Evolutionary conservation across 257 asterid species (phyloP), one percentile per base, ranked within the genome.

Genomic region (Handroanthus guayacan): DNA sequence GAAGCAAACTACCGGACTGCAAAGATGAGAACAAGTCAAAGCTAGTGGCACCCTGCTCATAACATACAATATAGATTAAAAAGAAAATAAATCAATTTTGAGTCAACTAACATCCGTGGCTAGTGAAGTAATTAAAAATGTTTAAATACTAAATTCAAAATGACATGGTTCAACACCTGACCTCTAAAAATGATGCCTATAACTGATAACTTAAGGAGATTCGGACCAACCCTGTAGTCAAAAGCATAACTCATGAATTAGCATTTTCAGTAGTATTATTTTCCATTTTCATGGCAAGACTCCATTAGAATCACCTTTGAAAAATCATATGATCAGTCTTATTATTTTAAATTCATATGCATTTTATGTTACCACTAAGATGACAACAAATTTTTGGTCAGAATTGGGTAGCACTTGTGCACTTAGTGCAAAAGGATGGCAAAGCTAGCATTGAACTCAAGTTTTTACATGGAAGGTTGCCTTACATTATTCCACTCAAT

Each of bases 401-500:
- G 74, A 41, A 70, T 5, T 13, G 5, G 14, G 81, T 0, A 63
- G 62, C 7, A 9, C 12, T 12, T 20, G 62, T 55, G 71, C 5
- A 36, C 14, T 25, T 36, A 5, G 41, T 74, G 54, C 55, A 39
- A 18, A 37, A 36, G 5, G 67, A 48, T 17, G 52, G 34, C 36
- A 75, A 38, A 51, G 57, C 75, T 55, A 71, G 64, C 38, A 56
- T 2, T 56, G 45, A 76, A 80, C 74, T 55, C 50, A 9, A 25
- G 38, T 17, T 48, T 57, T 38, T 34, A 43, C 51, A 61, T 20
- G 62, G 56, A 11, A 52, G 62, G 16, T 25, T 17, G 13, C 72
- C 44, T 3, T 8, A 3, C 58, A 79, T 12, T 16, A 14, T 58
- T 38, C 10, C 34, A 16, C 18, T 45, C 13, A 25, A 2, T 48